Evolutionary conservation across 257 asterid species (phyloP).

Genomic region (Solanum corneliomulleri): DNA sequence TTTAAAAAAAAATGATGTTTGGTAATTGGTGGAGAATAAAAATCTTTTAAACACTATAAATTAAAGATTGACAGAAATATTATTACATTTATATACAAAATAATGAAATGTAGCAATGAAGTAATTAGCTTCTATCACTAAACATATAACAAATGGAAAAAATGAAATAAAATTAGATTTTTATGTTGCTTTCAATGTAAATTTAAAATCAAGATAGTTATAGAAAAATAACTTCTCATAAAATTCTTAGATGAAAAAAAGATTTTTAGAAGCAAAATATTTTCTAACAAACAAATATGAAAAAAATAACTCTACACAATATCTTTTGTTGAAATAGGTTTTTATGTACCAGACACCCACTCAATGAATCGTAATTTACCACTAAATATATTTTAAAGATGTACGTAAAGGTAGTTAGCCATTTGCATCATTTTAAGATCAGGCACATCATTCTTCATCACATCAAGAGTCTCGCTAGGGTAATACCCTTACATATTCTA

Average conservation of each 20-base stretch:
- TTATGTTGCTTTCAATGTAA: too few relatives aligned
- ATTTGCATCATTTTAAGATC: constrained; percentile 21
- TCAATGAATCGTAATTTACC: background rate
- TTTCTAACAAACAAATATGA: too few relatives aligned
- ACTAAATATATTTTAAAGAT: background rate
- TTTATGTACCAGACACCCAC: background rate
- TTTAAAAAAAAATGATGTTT: too few relatives aligned
- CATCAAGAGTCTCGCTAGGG: background rate
- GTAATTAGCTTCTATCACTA: background rate
- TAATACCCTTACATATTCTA: background rate
- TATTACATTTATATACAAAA: background rate
- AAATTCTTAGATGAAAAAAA: too few relatives aligned
- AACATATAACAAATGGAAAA: background rate
- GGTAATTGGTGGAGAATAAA: background rate
- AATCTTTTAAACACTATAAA: background rate
- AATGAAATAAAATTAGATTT: background rate
- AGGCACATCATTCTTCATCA: constrained; percentile 6
- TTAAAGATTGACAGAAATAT: background rate
- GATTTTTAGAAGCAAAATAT: background rate
- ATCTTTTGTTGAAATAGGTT: too few relatives aligned
- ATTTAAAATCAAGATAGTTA: background rate
- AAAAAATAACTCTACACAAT: too few relatives aligned
- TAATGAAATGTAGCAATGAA: background rate
- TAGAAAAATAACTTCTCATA: background rate
- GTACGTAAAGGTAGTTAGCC: constrained; percentile 19